These are phyloP conservation scores for Umbelopsis sp. DNA, from an alignment of 192 early-diverging fungal genomes.

Conservation along the genomic window DNA sequence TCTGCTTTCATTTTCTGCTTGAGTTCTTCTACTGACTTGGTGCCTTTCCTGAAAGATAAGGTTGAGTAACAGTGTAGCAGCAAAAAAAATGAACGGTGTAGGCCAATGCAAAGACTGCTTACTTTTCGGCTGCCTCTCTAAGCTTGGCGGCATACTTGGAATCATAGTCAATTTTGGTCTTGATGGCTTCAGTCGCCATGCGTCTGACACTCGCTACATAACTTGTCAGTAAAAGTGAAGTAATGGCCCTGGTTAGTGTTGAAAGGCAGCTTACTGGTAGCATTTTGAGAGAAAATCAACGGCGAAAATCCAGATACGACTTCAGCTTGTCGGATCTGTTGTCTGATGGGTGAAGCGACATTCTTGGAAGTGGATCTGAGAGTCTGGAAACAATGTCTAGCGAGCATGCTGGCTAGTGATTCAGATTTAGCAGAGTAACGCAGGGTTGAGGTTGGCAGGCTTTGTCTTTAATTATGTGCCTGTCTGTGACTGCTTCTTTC, in stretches of 20 bases:
- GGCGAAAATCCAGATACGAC: slow-evolving; percentile 10
- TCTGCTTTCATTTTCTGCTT: slow-evolving; percentile 32
- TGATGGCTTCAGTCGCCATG: slow-evolving; percentile 22
- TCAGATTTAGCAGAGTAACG: not conserved
- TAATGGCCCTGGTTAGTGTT: not conserved
- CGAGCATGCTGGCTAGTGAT: slow-evolving; percentile 6
- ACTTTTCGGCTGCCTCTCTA: slow-evolving; percentile 37
- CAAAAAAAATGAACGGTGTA: too few species aligned
- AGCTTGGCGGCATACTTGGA: slow-evolving; percentile 44
- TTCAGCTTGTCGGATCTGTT: slow-evolving; percentile 15
- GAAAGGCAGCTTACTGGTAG: not conserved
- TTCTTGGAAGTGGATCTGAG: not conserved
- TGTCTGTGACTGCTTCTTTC: not conserved
- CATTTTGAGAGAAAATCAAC: slow-evolving; percentile 12
- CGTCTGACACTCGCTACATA: slow-evolving; percentile 17
- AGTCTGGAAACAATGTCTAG: slow-evolving; percentile 2
- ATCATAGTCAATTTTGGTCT: slow-evolving; percentile 34
- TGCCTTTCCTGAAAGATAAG: slow-evolving; percentile 29
- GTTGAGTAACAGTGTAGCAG: not conserved
- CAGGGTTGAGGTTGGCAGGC: not conserved
- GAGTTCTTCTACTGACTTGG: slow-evolving; percentile 36
- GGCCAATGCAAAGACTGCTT: slow-evolving; percentile 1
- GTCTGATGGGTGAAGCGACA: not conserved
- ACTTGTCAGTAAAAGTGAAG: not conserved
- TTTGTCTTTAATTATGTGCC: not conserved